A percentile compares a stretch with the other conserved stretches of the same genome.
Conservation (phyloP, 2,329 filamentous ascomycete genomes). For the Zasmidium cellare region DNA sequence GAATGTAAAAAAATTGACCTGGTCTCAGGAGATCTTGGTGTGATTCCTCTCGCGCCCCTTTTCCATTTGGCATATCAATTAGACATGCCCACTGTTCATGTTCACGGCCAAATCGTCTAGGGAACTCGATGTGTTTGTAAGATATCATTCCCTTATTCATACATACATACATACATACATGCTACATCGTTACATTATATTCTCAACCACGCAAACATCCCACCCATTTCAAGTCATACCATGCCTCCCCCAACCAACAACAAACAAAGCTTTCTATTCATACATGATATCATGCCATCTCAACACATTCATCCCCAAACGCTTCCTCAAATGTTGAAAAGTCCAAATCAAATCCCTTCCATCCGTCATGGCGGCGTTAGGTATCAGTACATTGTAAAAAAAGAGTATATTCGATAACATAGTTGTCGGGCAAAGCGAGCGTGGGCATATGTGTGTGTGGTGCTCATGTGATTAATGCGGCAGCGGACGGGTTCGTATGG, state of each 20-base stretch:
- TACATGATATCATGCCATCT: conserved; percentile 4
- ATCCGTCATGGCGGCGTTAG: conserved; percentile 8
- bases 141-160: no score
- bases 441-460: background rate
- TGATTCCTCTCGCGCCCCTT: no score
- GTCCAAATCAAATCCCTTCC: background rate
- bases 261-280: conserved; percentile 2
- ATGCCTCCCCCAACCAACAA: background rate
- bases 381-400: conserved; percentile 6
- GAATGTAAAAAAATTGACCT: no score
- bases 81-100: no score
- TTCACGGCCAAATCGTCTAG: no score
- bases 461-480: background rate
- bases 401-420: no score
- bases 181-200: background rate
- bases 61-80: no score
- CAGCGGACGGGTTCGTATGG: background rate
- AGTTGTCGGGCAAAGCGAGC: background rate
- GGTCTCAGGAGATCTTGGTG: no score
- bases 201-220: no score
- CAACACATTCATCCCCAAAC: background rate
- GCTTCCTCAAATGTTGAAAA: background rate
- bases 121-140: no score
- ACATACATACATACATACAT: background rate
- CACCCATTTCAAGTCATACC: no score